Evolutionary conservation across 1,284 basidiomycete genomes (phyloP).

Genomic region (Boletus mariae): DNA sequence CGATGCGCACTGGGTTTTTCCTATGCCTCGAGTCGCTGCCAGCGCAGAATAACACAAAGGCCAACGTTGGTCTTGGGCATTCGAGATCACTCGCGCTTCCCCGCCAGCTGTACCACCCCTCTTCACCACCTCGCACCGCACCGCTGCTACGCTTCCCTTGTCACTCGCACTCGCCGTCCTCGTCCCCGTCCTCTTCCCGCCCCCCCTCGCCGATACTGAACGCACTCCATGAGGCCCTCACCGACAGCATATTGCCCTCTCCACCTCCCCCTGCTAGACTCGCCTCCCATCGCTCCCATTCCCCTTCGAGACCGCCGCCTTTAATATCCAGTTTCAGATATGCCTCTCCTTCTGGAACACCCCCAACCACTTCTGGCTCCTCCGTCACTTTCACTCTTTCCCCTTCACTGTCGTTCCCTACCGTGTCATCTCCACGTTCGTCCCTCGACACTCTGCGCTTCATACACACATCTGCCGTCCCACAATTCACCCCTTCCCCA

Average conservation of each 20-base stretch:
- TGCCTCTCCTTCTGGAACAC: constrained; percentile 61
- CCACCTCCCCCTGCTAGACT: constrained; percentile 48
- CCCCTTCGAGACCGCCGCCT: constrained; percentile 47
- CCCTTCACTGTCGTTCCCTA: constrained; percentile 33
- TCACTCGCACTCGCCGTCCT: constrained; percentile 14
- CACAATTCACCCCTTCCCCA: constrained; percentile 15
- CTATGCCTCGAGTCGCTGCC: no score
- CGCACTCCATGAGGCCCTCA: constrained; percentile 39
- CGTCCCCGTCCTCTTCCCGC: constrained; percentile 15
- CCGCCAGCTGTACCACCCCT: constrained; percentile 15
- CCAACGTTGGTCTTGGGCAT: neutral
- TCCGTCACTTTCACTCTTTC: constrained; percentile 35
- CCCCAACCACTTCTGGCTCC: constrained; percentile 35
- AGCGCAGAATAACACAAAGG: neutral
- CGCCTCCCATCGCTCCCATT: constrained; percentile 36
- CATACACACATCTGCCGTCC: constrained; percentile 39
- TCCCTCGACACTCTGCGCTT: constrained; percentile 65
- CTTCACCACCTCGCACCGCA: constrained; percentile 6
- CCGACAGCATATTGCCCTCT: constrained; percentile 39
- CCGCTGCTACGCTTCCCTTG: constrained; percentile 28
- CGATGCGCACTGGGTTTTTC: no score
- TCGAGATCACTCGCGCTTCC: constrained; percentile 14
- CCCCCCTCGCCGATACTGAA: constrained; percentile 29
- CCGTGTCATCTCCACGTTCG: constrained; percentile 35
- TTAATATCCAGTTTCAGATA: constrained; percentile 58